Conservation (phyloP, 257 asterid species). For the Lavandula angustifolia region DNA sequence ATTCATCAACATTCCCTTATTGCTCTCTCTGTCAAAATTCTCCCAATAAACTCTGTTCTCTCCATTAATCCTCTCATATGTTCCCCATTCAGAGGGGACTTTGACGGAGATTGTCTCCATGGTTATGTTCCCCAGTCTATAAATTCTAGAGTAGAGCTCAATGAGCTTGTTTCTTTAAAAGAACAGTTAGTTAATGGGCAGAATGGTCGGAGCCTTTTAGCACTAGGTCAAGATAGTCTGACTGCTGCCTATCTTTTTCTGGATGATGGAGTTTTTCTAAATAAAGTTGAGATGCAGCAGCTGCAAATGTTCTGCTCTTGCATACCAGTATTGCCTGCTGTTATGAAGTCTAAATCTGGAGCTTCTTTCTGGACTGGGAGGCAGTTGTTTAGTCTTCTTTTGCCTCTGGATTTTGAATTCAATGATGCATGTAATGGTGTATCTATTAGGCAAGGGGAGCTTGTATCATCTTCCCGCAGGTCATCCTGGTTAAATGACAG, state of each 20-base stretch:
- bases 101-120: constrained; percentile 97
- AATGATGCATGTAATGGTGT: constrained; percentile 49
- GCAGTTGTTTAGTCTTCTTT: constrained; percentile 66
- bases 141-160: constrained; percentile 69
- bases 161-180: constrained; percentile 69
- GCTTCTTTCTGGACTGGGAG: constrained; percentile 78
- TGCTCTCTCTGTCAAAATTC: constrained; percentile 74
- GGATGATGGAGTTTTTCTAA: constrained; percentile 66
- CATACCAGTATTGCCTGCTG: constrained; percentile 49
- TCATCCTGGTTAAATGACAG: constrained; percentile 79
- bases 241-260: constrained; percentile 79
- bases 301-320: constrained; percentile 73
- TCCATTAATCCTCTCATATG: constrained; percentile 85
- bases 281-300: constrained; percentile 75
- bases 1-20: constrained; percentile 93
- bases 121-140: constrained; percentile 91
- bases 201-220: constrained; percentile 72
- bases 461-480: constrained; percentile 54
- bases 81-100: constrained; percentile 91
- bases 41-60: constrained; percentile 60
- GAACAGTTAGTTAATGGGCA: constrained; percentile 79
- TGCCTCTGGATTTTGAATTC: constrained; percentile 68
- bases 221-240: constrained; percentile 83
- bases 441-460: constrained; percentile 62
- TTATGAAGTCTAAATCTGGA: constrained; percentile 41